These are phyloP conservation scores for Heterobasidion irregulare DNA, from an alignment of 1,284 basidiomycete genomes.

Conservation along the genomic window DNA sequence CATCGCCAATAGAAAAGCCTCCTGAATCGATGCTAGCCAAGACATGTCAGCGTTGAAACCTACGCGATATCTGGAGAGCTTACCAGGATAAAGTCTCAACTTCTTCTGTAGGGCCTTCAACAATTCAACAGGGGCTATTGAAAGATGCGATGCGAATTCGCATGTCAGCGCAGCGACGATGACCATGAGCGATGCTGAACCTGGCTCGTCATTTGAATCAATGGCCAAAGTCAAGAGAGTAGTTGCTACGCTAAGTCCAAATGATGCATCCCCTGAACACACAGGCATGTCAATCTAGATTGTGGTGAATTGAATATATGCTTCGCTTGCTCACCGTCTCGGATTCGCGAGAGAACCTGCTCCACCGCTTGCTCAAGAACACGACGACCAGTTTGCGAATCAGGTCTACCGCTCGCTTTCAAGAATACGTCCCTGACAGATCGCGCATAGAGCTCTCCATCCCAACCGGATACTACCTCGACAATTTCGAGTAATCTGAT, in stretches of 20 bases:
- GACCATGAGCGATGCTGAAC: constrained; percentile 57
- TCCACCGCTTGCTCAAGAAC: constrained; percentile 52
- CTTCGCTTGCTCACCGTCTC: constrained; percentile 31
- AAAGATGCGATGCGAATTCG: constrained; percentile 46
- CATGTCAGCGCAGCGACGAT: constrained; percentile 52
- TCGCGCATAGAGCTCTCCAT: constrained; percentile 53
- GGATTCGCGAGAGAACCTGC: constrained; percentile 37
- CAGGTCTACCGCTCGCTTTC: constrained; percentile 28
- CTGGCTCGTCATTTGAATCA: constrained; percentile 26
- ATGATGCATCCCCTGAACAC: constrained; percentile 31
- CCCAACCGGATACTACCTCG: constrained; percentile 35
- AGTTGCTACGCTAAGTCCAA: constrained; percentile 40
- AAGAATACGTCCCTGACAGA: constrained; percentile 38
- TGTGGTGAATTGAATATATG: not conserved
- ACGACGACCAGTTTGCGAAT: constrained; percentile 19
- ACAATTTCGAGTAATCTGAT: constrained; percentile 47
- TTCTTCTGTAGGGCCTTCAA: constrained; percentile 41
- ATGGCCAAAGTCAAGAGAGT: constrained; percentile 40
- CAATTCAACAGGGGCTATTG: constrained; percentile 41
- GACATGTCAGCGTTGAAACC: not conserved
- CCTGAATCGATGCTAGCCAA: constrained; percentile 53
- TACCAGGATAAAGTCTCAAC: constrained; percentile 39
- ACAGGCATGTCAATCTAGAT: constrained; percentile 4
- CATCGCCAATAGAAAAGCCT: constrained; percentile 62
- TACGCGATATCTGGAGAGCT: constrained; percentile 16